Base-by-base conservation (phyloP, 2,329 filamentous ascomycete species). In the Fusarium avenaceum region DNA sequence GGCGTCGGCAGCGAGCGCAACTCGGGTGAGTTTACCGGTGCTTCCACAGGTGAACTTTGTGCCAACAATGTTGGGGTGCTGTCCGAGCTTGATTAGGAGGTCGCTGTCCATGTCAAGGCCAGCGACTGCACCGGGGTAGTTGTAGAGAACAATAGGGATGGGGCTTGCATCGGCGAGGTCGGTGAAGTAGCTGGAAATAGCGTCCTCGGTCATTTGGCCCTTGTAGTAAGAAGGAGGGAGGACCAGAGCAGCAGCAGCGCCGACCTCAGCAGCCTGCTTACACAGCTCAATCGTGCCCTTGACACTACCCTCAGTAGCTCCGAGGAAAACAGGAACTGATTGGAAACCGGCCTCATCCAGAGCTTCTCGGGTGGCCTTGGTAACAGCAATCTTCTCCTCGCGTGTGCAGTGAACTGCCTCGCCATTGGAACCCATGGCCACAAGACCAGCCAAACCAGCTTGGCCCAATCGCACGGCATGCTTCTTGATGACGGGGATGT, bases 1-100 rank as follows among this genome's bases (percentile, higher is more conserved):
- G 58, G 93, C 92, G 72, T 91, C 82, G 47, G 90, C 88, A 45
- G 89, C 92, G 15, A 86, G 80, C 8, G 93, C 92, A 6, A 97
- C 92, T 32, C 93, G 89, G 14, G 93, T 95, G 69, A 96, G 86
- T 82, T 96, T 97, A 68, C 93, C 93, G 1, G 92, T 96, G 83
- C 93, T 96, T 69, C 92, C 93, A 77, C 93, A 96, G 40, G 93
- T 97, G 84, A 97, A 96, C 80, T 97, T 97, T 56, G 92, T 94
- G 66, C 93, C 93, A 66, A 94, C 83, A 74, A 97, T 93, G 80
- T 96, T 96, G 69, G 89, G 88, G 80, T 96, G 93, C 76, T 89
- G 82, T 44, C 90, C 91, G 38, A 97, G 87, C 76, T 86, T 87
- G 81, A 96, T 93, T 74, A 97, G 87, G 62, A 95, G 85, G 77